Percentiles rank a stretch among this genome's conserved stretches.
phyloP scores from a whole-genome alignment of 2,329 filamentous ascomycete species.

The Penicillium sp. region DNA sequence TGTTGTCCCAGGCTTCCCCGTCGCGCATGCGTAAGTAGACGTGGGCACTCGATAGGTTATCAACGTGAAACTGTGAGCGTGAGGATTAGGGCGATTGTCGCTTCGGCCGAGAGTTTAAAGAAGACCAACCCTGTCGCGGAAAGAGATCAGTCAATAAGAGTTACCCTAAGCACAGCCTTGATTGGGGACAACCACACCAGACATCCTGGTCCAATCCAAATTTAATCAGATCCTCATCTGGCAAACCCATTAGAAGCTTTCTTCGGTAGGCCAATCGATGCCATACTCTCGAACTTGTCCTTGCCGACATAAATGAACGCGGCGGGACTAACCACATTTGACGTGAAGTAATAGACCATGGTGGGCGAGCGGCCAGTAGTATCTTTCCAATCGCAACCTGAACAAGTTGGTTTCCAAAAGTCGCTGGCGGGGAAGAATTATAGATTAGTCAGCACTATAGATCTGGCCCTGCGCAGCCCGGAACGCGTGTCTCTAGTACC shows the following conservation, averaged over 20 bases:
- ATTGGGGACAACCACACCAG: constrained; percentile 58
- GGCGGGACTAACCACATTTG: constrained; percentile 73
- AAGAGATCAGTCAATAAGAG: constrained; percentile 8
- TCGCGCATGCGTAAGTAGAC: constrained; percentile 85
- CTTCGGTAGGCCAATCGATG: constrained; percentile 6
- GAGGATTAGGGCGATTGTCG: constrained; percentile 11
- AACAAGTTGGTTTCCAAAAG: too few relatives aligned
- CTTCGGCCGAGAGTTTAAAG: not conserved
- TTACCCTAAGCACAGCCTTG: not conserved
- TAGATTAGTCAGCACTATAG: too few relatives aligned
- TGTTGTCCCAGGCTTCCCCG: constrained; percentile 77
- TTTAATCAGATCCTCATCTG: constrained; percentile 92
- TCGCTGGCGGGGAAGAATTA: too few relatives aligned
- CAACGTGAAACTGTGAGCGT: constrained; percentile 75
- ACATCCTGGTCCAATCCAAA: constrained; percentile 93
- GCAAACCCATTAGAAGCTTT: constrained; percentile 14
- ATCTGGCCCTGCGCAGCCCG: too few relatives aligned
- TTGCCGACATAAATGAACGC: constrained; percentile 96
- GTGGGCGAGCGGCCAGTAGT: not conserved
- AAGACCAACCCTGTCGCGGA: constrained; percentile 32
- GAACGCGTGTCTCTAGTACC: too few relatives aligned
- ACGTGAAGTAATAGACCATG: constrained; percentile 97
- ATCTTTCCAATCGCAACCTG: too few relatives aligned
- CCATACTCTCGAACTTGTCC: constrained; percentile 95
- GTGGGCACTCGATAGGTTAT: constrained; percentile 95